Base-by-base conservation (phyloP, 441 rosid species). In the Melastoma candidum region DNA sequence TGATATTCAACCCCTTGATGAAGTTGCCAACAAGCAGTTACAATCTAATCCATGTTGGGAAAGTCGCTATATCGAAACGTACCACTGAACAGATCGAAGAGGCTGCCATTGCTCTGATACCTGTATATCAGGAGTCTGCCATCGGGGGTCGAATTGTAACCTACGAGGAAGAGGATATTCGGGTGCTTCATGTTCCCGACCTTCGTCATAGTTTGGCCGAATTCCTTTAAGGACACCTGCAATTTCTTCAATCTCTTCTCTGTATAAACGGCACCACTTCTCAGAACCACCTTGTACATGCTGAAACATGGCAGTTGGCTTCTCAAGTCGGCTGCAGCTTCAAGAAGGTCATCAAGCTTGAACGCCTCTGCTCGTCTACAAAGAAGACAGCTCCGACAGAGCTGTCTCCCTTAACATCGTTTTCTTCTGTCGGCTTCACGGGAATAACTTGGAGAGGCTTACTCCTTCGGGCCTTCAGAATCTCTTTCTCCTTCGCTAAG, bases 121-220 rank as follows among this genome's bases (percentile, higher is more conserved):
- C 64, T 67, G 72, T 75, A 82, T 39, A 82, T 76, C 14, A 82
- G 69, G 49, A 82, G 83, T 45, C 74, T 82, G 49, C 77, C 82
- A 41, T 72, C 78, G 10, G 52, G n/a, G 2, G 74, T 71, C 14
- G 73, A 72, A 61, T 63, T 69, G 74, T 68, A 82, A 11, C 74
- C 78, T 26, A 77, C 66, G 6, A 79, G 75, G 2, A 79, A 80
- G 2, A 82, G 70, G 44, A 79, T 64, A 47, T 82, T 82, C 1
- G 76, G 80, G 59, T 82, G 85, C 64, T 67, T 82, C 68, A 77
- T 57, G 56, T 58, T 68, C 51, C 85, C 85, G 6, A 79, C 70
- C 48, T 46, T 64, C 66, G 67, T 74, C 80, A 79, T 74, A 7
- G 65, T 65, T 49, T 14, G 47, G 22, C 69, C 57, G 27, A 79